Evolutionary conservation across 2,329 filamentous ascomycete genomes (phyloP).

Genomic region (Sordariomycetes sp.): DNA sequence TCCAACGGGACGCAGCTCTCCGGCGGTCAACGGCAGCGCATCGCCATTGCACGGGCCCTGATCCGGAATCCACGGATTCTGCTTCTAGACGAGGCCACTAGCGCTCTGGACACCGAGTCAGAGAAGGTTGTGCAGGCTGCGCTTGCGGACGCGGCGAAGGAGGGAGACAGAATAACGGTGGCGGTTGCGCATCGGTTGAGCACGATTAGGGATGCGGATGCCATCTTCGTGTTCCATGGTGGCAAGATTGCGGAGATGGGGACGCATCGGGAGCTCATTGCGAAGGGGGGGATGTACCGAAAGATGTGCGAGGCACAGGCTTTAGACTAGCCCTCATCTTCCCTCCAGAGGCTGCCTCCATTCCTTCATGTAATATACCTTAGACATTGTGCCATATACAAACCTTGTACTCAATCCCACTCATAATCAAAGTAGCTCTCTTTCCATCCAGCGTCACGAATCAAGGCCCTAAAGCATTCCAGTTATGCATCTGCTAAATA

Average conservation of each 20-base stretch:
- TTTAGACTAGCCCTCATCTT: conserved; percentile 13
- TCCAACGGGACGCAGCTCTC: conserved; percentile 56
- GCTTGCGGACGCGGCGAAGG: conserved; percentile 28
- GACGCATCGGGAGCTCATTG: conserved; percentile 44
- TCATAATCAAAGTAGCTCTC: too few species aligned
- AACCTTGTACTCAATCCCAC: too few species aligned
- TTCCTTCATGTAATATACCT: background rate
- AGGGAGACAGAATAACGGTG: conserved; percentile 34
- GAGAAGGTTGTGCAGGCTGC: conserved; percentile 53
- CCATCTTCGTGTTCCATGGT: conserved; percentile 48
- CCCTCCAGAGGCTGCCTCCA: background rate
- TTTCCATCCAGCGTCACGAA: too few species aligned
- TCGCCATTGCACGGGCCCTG: conserved; percentile 61
- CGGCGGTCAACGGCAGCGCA: conserved; percentile 59
- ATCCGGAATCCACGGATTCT: conserved; percentile 53
- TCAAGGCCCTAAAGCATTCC: too few species aligned
- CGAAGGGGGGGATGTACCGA: conserved; percentile 31
- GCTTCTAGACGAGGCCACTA: conserved; percentile 62
- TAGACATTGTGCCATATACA: too few species aligned
- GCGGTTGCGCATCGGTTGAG: conserved; percentile 51
- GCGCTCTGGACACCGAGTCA: conserved; percentile 47
- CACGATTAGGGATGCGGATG: conserved; percentile 42
- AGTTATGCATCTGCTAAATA: too few species aligned
- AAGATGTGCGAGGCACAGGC: conserved; percentile 36
- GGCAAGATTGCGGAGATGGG: conserved; percentile 45